Evolutionary conservation across 1,139 yeast species (phyloP).

Genomic region (Saccharomycopsis crataegensis): DNA sequence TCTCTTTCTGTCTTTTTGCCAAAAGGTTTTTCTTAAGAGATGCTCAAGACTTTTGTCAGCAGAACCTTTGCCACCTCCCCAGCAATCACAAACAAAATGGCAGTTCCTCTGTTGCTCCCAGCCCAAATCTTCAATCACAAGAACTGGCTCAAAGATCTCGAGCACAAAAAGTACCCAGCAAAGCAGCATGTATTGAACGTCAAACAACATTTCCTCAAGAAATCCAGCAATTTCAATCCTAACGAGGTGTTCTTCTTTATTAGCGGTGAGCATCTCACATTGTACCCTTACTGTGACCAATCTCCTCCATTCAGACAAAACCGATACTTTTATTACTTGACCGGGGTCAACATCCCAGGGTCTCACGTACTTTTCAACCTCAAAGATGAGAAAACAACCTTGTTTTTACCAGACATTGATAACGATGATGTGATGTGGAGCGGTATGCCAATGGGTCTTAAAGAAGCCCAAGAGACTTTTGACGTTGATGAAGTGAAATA

Average conservation of each 20-base stretch:
- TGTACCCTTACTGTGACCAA: constrained; percentile 76
- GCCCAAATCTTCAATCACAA: constrained; percentile 2
- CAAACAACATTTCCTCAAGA: constrained; percentile 34
- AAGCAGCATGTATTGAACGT: constrained; percentile 57
- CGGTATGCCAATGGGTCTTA: constrained; percentile 70
- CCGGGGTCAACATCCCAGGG: constrained; percentile 83
- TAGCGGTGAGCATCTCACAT: constrained; percentile 57
- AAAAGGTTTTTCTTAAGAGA: too few relatives aligned
- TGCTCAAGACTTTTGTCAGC: too few relatives aligned
- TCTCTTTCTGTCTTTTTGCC: too few relatives aligned
- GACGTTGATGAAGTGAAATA: constrained; percentile 81
- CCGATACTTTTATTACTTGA: constrained; percentile 78
- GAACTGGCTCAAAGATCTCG: constrained; percentile 26
- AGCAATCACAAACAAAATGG: not conserved
- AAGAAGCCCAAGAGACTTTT: constrained; percentile 54
- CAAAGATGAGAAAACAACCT: constrained; percentile 45
- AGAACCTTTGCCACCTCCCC: too few relatives aligned
- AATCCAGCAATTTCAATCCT: constrained; percentile 21
- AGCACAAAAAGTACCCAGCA: constrained; percentile 58
- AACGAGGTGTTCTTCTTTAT: constrained; percentile 40
- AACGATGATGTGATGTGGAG: constrained; percentile 95
- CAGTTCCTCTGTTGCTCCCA: not conserved
- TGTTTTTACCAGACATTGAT: constrained; percentile 79
- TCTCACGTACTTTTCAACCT: constrained; percentile 59
- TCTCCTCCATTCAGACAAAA: constrained; percentile 77